These are phyloP conservation scores for Fusarium heterosporum DNA, from an alignment of 2,329 filamentous ascomycete species.

Conservation along the genomic window DNA sequence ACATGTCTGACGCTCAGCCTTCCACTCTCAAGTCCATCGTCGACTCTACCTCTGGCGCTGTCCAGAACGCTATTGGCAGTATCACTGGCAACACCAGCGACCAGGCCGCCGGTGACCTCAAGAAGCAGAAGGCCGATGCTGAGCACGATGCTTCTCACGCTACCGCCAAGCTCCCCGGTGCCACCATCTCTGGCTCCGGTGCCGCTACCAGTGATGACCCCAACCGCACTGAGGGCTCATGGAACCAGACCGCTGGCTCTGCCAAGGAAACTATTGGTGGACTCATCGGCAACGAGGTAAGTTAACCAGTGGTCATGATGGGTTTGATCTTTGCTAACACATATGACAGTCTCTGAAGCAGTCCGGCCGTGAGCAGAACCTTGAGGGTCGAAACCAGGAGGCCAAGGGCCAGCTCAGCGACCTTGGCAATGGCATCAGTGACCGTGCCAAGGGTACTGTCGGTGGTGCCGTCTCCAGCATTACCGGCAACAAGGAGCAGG, in stretches of 20 bases:
- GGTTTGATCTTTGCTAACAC: constrained; percentile 22
- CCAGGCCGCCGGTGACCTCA: constrained; percentile 72
- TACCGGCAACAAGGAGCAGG: constrained; percentile 74
- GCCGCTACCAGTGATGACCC: constrained; percentile 78
- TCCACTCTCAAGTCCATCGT: constrained; percentile 85
- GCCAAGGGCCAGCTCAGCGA: constrained; percentile 85
- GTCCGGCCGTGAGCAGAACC: constrained; percentile 81
- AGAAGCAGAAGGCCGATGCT: constrained; percentile 72
- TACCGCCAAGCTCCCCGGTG: constrained; percentile 77
- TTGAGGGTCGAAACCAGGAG: constrained; percentile 82
- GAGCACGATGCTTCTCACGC: constrained; percentile 82
- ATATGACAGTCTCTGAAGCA: constrained; percentile 71
- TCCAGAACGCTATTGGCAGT: constrained; percentile 77
- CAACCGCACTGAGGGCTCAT: constrained; percentile 77
- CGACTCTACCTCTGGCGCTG: constrained; percentile 77
- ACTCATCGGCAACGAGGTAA: constrained; percentile 77
- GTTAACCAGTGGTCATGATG: constrained; percentile 22
- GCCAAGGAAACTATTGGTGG: constrained; percentile 86
- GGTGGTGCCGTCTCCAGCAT: constrained; percentile 78
- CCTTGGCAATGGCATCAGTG: constrained; percentile 71
- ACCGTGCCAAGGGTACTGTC: constrained; percentile 77
- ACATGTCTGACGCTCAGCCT: constrained; percentile 54
- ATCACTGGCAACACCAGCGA: constrained; percentile 79
- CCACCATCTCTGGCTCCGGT: constrained; percentile 76
- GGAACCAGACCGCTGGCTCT: constrained; percentile 90